Percentiles rank a stretch among this genome's conserved stretches.
phyloP scores from a whole-genome alignment of 345 rosid genomes.

The Camelina neglecta region DNA sequence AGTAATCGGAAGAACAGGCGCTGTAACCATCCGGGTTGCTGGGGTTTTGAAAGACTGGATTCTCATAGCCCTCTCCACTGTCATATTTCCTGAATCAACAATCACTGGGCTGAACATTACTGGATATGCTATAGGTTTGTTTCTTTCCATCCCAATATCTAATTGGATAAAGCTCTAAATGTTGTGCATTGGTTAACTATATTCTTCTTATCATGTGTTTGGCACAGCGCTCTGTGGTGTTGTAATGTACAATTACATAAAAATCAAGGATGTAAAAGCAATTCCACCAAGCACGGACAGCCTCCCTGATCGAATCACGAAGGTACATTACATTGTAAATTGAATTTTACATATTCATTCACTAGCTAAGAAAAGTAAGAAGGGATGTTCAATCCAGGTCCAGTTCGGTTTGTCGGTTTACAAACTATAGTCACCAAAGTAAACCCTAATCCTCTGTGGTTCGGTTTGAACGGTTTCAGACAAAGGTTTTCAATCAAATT shows the following conservation, averaged over 20 bases:
- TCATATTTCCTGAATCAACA: slow-evolving; percentile 89
- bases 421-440: not conserved
- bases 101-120: slow-evolving; percentile 90
- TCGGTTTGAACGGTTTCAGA: not conserved
- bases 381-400: not conserved
- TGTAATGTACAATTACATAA: slow-evolving; percentile 92
- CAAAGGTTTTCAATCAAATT: too few relatives aligned
- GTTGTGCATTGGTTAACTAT: slow-evolving; percentile 24
- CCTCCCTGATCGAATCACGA: slow-evolving; percentile 73
- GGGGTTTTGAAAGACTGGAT: slow-evolving; percentile 98
- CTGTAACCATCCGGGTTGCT: slow-evolving; percentile 90
- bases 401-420: not conserved
- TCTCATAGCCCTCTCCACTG: slow-evolving; percentile 91
- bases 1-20: slow-evolving; percentile 96
- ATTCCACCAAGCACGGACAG: slow-evolving; percentile 66
- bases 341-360: slow-evolving; percentile 2
- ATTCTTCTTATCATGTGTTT: slow-evolving; percentile 18
- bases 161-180: slow-evolving; percentile 1
- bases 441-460: not conserved
- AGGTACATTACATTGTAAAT: slow-evolving; percentile 53
- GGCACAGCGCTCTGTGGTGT: slow-evolving; percentile 88
- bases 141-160: slow-evolving; percentile 1
- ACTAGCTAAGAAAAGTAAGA: slow-evolving; percentile 14
- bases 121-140: slow-evolving; percentile 92
- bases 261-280: slow-evolving; percentile 75